Evolutionary conservation across 441 rosid genomes (phyloP).

Genomic region (Erodium trifolium): DNA sequence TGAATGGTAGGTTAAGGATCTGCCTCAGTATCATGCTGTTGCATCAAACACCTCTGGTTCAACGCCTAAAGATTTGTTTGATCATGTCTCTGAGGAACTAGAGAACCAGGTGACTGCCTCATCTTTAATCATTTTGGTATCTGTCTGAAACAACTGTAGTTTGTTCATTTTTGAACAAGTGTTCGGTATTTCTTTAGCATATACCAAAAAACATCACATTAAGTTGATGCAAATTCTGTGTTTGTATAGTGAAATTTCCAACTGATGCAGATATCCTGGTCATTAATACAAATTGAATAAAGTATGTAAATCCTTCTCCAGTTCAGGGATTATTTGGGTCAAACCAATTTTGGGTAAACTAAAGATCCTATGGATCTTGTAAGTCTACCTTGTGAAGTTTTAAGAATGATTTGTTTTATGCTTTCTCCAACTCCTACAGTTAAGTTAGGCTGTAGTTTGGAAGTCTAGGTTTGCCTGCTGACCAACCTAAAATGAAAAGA

Average conservation of each 20-base stretch:
- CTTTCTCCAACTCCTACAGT: neutral
- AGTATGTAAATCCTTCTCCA: no score
- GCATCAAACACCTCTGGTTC: constrained; percentile 85
- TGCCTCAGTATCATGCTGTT: constrained; percentile 79
- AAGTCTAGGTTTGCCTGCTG: neutral
- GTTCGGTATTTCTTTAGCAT: neutral
- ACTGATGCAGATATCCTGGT: neutral
- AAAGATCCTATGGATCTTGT: neutral
- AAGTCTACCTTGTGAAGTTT: neutral
- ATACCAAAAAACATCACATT: neutral
- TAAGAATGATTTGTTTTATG: neutral
- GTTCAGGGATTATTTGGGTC: no score
- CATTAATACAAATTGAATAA: no score
- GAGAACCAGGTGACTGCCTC: constrained; percentile 57
- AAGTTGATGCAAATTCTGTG: neutral
- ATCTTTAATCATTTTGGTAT: neutral
- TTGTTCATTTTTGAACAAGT: no score
- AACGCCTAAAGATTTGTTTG: constrained; percentile 89
- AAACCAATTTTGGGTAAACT: no score
- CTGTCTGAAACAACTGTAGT: no score
- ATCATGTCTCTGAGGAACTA: constrained; percentile 74
- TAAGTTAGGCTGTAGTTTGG: neutral
- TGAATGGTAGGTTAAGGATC: constrained; percentile 57
- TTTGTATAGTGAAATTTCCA: neutral
- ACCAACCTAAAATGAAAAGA: neutral